Evolutionary conservation across 192 early-diverging fungal species (phyloP).

Genomic region (Endogone sp.): DNA sequence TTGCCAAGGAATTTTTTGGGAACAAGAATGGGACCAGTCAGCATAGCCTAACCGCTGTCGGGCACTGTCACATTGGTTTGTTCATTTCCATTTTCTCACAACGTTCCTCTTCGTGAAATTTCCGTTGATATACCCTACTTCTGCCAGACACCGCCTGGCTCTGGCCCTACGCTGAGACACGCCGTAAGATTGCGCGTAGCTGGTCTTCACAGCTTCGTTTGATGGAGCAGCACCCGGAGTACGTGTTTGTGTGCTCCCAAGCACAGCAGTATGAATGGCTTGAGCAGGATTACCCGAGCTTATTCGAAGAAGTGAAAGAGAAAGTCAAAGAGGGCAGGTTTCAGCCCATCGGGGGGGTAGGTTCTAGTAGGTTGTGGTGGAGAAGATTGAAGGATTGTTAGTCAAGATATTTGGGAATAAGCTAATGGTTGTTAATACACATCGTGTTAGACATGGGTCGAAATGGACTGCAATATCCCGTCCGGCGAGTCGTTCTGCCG

Average conservation of each 20-base stretch:
- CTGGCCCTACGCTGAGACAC: constrained; percentile 97
- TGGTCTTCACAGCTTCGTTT: constrained; percentile 80
- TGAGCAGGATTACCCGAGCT: constrained; percentile 72
- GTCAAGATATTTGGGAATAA: too few relatives aligned
- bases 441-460: constrained; percentile 5
- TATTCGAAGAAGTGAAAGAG: constrained; percentile 76
- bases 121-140: neutral
- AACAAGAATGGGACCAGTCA: constrained; percentile 49
- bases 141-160: constrained; percentile 80
- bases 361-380: constrained; percentile 5
- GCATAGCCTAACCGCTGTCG: constrained; percentile 84
- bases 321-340: constrained; percentile 74
- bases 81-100: constrained; percentile 11
- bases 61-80: constrained; percentile 69
- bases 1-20: constrained; percentile 64
- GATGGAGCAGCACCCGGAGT: constrained; percentile 85
- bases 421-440: neutral
- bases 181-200: constrained; percentile 85
- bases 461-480: constrained; percentile 70
- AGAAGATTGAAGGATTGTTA: too few relatives aligned
- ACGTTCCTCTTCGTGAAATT: too few relatives aligned
- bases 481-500: constrained; percentile 90
- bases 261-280: constrained; percentile 99
- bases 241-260: constrained; percentile 91
- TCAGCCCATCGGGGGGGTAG: constrained; percentile 83